Evolutionary conservation across 176 grass and related monocot species (phyloP).

Genomic region (Sorghum bicolor): DNA sequence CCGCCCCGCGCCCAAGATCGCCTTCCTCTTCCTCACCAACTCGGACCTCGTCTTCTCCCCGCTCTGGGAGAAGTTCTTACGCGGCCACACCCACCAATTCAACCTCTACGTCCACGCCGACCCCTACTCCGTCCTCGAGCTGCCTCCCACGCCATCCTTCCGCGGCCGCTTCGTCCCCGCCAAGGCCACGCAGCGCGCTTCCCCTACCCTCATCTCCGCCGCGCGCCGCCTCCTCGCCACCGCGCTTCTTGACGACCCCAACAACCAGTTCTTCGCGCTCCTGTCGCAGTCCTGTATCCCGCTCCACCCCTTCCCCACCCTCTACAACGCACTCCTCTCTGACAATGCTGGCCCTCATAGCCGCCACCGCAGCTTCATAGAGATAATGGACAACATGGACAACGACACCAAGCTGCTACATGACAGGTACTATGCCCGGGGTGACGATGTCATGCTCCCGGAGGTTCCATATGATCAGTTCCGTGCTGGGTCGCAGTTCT

Average conservation of each 20-base stretch:
- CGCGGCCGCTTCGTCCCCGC: slow-evolving; percentile 69
- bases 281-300: slow-evolving; percentile 90
- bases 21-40: slow-evolving; percentile 90
- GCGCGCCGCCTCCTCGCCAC: slow-evolving; percentile 78
- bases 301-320: slow-evolving; percentile 67
- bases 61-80: slow-evolving; percentile 86
- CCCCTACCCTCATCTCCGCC: slow-evolving; percentile 84
- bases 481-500: slow-evolving; percentile 87
- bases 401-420: slow-evolving; percentile 56
- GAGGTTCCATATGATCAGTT: slow-evolving; percentile 81
- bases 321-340: slow-evolving; percentile 57
- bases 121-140: slow-evolving; percentile 44
- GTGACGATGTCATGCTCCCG: slow-evolving; percentile 69
- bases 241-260: slow-evolving; percentile 57
- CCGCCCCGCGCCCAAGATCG: slow-evolving; percentile 61
- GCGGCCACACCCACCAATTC: slow-evolving; percentile 52
- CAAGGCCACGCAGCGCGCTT: slow-evolving; percentile 84
- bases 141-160: slow-evolving; percentile 58
- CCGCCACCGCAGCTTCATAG: slow-evolving; percentile 86
- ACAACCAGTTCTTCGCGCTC: slow-evolving; percentile 78
- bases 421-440: slow-evolving; percentile 84
- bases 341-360: slow-evolving; percentile 44
- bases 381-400: slow-evolving; percentile 71
- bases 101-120: slow-evolving; percentile 95
- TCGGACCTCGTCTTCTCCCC: slow-evolving; percentile 79